Evolutionary conservation across 2,329 filamentous ascomycete genomes (phyloP).

Genomic region (Scedosporium boydii): DNA sequence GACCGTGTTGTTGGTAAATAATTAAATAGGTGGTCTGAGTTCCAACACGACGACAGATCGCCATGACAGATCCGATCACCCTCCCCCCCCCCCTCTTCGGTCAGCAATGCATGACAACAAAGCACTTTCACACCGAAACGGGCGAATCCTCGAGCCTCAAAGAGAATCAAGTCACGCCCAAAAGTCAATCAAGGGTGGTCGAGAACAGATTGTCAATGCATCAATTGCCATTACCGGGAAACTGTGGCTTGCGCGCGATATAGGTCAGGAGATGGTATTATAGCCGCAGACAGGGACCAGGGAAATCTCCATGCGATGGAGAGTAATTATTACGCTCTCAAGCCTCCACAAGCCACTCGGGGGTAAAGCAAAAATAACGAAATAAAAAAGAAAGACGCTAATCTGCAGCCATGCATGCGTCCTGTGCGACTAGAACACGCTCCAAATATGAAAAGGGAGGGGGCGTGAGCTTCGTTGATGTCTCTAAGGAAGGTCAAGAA

Average conservation of each 20-base stretch:
- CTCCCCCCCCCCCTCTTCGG: neutral
- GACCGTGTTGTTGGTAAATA: neutral
- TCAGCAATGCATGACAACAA: neutral
- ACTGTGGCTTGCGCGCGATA: neutral
- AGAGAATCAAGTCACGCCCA: neutral
- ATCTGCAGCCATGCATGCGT: neutral
- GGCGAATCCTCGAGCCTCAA: neutral
- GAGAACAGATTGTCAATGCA: neutral
- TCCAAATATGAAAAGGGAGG: neutral
- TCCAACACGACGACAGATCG: neutral
- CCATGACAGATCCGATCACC: too few relatives aligned
- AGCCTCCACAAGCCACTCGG: neutral
- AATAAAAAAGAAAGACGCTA: neutral
- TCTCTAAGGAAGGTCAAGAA: neutral
- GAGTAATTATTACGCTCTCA: neutral
- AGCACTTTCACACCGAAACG: neutral
- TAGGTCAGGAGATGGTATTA: neutral
- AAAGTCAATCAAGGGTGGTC: neutral
- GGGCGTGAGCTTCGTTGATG: neutral
- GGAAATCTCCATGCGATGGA: too few relatives aligned
- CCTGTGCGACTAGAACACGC: neutral
- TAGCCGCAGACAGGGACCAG: neutral
- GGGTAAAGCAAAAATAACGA: neutral
- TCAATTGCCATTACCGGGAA: neutral
- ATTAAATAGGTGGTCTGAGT: neutral